These are phyloP conservation scores for Fusarium sp. DNA, from an alignment of 2,329 filamentous ascomycete genomes.

Conservation along the genomic window DNA sequence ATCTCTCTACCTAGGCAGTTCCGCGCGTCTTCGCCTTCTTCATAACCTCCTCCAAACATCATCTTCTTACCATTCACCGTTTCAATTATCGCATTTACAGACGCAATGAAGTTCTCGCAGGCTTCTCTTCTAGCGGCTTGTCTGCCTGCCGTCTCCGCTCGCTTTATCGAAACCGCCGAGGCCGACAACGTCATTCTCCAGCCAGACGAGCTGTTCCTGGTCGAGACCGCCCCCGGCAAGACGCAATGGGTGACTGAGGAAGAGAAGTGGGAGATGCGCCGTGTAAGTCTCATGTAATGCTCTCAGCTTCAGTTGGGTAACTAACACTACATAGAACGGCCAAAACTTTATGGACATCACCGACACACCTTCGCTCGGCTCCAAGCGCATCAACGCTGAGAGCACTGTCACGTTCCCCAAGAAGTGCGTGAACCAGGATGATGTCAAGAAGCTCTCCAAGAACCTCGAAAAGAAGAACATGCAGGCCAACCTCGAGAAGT, in stretches of 20 bases:
- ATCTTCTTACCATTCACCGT: background rate
- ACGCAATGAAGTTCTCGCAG: constrained; percentile 62
- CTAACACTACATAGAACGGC: constrained; percentile 69
- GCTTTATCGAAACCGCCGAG: constrained; percentile 65
- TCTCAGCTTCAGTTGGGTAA: background rate
- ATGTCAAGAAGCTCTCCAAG: constrained; percentile 72
- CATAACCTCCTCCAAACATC: constrained; percentile 20
- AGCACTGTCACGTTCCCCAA: constrained; percentile 69
- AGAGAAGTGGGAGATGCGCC: constrained; percentile 90
- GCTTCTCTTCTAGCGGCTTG: constrained; percentile 64
- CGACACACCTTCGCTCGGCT: constrained; percentile 69
- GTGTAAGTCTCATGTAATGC: constrained; percentile 63
- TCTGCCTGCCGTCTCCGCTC: constrained; percentile 63
- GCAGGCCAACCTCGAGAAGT: constrained; percentile 78
- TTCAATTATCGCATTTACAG: background rate
- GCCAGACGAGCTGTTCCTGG: constrained; percentile 63
- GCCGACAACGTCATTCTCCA: constrained; percentile 60
- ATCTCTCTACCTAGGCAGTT: constrained; percentile 8
- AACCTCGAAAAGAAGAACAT: constrained; percentile 80
- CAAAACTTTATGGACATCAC: constrained; percentile 96
- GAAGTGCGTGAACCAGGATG: constrained; percentile 70
- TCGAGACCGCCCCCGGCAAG: constrained; percentile 86
- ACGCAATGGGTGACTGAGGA: constrained; percentile 91
- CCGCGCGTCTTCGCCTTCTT: constrained; percentile 19
- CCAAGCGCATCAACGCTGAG: constrained; percentile 48